Conservation (phyloP, 257 asterid species). For the Catharanthus roseus region DNA sequence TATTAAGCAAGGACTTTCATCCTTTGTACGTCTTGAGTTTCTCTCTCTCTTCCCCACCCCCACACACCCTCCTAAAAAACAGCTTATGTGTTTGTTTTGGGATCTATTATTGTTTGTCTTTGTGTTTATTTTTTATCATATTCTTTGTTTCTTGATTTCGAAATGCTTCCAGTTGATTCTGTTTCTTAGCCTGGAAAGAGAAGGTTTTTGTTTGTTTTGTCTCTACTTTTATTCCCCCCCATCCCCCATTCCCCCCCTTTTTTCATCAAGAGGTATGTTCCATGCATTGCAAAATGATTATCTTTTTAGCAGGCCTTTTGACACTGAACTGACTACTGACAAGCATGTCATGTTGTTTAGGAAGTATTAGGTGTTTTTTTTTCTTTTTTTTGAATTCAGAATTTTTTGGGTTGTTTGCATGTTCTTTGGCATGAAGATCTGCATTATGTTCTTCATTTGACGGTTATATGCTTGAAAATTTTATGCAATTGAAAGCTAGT, state of each 20-base stretch:
- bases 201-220: not conserved
- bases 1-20: constrained; percentile 82
- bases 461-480: not conserved
- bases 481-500: not conserved
- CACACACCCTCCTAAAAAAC: no score
- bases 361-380: not conserved
- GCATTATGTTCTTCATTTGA: not conserved
- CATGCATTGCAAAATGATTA: not conserved
- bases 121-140: no score
- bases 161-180: not conserved
- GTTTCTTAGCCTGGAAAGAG: not conserved
- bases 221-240: not conserved
- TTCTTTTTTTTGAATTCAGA: not conserved
- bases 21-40: constrained; percentile 56
- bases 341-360: not conserved
- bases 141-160: not conserved
- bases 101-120: not conserved
- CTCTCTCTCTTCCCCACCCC: constrained; percentile 9
- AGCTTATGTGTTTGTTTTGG: not conserved
- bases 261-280: not conserved
- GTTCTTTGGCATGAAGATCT: not conserved
- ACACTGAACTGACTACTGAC: not conserved
- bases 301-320: not conserved
- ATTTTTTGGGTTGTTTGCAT: not conserved
- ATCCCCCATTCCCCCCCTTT: no score